Evolutionary conservation across 2,329 filamentous ascomycete genomes (phyloP), one percentile per base, ranked within the genome.

Genomic region (Stenocarpella maydis): DNA sequence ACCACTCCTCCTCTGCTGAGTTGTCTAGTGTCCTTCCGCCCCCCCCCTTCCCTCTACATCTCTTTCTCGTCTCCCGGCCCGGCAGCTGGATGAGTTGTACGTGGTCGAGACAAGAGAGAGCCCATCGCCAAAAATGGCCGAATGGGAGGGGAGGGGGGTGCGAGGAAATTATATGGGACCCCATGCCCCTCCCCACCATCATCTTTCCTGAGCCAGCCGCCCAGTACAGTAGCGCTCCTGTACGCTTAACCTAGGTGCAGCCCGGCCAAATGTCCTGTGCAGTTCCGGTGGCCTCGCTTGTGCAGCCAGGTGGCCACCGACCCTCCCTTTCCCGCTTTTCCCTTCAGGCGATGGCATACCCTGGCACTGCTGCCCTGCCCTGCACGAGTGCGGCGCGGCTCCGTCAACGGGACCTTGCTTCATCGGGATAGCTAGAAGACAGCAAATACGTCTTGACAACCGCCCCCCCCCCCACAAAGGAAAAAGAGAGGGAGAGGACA

Each of bases 201-300:
- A 61, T 47, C 19, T 47, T 26, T 17, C 45, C 60, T 63, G 64
- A 50, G 65, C 58, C 52, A 49, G 43, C 41, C 67, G 68, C 67
- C 69, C 52, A 63, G 69, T 43, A 55, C 69, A 71, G 67, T 71
- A 71, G 69, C 54, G 69, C n/a, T 64, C 53, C 69, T 69, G 69
- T 69, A 69, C 53, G 41, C 68, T 71, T 67, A 61, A 71, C 15
- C 21, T n/a, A 64, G 47, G 69, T 71, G 69, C 69, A 71, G 64
- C 65, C 69, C n/a, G 69, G 69, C 69, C 61, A 71, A 61, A 66
- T 69, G 54, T 69, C 67, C 69, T 68, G 65, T 68, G 69, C 69
- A 65, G 41, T 65, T 69, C 69, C 67, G 69, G 64, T 60, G 66
- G 69, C 64, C 61, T 58, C 69, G 68, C 69, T 71, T 71, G 69